These are phyloP conservation scores for Fusarium sp. DNA, from an alignment of 2,329 filamentous ascomycete species.

Conservation along the genomic window DNA sequence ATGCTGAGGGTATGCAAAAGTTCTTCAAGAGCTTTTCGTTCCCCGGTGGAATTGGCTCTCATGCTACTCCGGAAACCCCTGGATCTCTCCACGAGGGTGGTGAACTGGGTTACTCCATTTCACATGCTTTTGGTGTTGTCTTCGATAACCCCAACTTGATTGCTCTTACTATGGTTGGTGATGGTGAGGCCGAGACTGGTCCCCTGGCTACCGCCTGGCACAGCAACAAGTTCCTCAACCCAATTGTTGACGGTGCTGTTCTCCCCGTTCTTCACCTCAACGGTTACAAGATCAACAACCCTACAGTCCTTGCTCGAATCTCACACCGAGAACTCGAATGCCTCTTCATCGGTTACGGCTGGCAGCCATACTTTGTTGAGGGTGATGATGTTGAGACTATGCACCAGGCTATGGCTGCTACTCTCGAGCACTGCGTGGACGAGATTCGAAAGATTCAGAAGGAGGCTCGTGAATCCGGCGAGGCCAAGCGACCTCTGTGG, in stretches of 20 bases:
- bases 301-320: constrained; percentile 77
- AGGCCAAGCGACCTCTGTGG: constrained; percentile 77
- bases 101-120: constrained; percentile 83
- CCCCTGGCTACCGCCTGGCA: constrained; percentile 84
- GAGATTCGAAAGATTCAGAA: constrained; percentile 77
- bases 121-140: constrained; percentile 80
- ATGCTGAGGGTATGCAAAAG: constrained; percentile 73
- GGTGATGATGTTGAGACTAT: constrained; percentile 77
- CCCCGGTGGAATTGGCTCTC: constrained; percentile 80
- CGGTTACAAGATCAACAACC: constrained; percentile 88
- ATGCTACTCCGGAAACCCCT: constrained; percentile 82
- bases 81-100: constrained; percentile 82
- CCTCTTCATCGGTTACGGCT: constrained; percentile 79
- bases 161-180: constrained; percentile 80
- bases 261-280: constrained; percentile 82
- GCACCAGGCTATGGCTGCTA: constrained; percentile 85
- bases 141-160: constrained; percentile 81
- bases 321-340: constrained; percentile 76
- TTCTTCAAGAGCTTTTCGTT: constrained; percentile 90
- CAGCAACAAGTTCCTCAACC: constrained; percentile 84
- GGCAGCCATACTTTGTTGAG: constrained; percentile 83
- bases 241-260: constrained; percentile 80
- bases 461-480: constrained; percentile 74
- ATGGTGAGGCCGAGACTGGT: constrained; percentile 84
- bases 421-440: constrained; percentile 75